Evolutionary conservation across 1,284 basidiomycete species (phyloP), one percentile per base, ranked within the genome.

Genomic region (Testicularia cyperi): DNA sequence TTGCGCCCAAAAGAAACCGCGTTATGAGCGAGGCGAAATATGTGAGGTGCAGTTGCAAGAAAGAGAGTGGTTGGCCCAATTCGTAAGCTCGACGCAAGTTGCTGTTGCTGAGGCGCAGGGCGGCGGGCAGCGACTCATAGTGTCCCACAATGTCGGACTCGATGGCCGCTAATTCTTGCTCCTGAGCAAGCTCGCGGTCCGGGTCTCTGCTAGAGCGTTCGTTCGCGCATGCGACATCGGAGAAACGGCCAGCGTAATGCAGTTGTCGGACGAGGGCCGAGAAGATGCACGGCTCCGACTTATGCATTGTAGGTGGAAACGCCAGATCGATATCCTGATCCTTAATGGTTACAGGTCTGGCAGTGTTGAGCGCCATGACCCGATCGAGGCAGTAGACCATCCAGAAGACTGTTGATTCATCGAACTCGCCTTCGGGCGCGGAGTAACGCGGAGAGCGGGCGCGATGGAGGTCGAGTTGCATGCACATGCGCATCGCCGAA

Each of bases 251-350:
- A 2, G 53, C 38, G 31, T 51, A 54, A 29, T 61, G 57, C 18
- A 61, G 40, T 29, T 61, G 51, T 5, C 49, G 34, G 16, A 61
- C 57, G n/a, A 54, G 51, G 7, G 57, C 57, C 5, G 57, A 45
- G 45, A 61, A 55, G 15, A 61, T 46, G 36, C 46, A 49, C 8
- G 57, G 57, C 24, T 61, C 39, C n/a, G 38, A 35, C 6, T 55
- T 49, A 28, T 43, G 45, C 26, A 61, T 29, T 7, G 46, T 36
- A 1, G 46, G 26, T 3, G 57, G 57, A 36, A 61, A 55, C 7
- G 30, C 15, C 0, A 38, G 39, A 24, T 62, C 58, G 23, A 62
- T 49, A 37, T 62, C 58, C 6, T 16, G 34, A 23, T 62, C 58
- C 44, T 56, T 52, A 35, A 62, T 46, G n/a, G 48, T 41, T 9